phyloP scores from a whole-genome alignment of 2,329 filamentous ascomycete genomes.

The Onygena corvina region DNA sequence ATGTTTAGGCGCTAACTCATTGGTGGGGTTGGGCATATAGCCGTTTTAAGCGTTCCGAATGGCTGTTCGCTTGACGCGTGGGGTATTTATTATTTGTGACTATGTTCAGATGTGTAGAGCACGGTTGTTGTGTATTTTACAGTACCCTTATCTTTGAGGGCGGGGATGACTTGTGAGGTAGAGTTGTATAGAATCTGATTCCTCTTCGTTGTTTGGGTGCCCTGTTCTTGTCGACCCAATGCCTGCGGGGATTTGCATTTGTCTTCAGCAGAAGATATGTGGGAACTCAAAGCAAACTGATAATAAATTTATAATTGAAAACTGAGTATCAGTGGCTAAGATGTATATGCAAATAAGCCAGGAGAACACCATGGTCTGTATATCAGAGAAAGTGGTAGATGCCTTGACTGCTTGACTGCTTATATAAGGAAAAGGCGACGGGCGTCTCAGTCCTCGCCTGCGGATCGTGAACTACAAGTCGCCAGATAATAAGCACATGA shows the following conservation, averaged over 20 bases:
- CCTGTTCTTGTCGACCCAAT: too few species aligned
- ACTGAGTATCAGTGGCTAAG: too few species aligned
- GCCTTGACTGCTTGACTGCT: too few species aligned
- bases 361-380: too few species aligned
- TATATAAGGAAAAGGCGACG: neutral
- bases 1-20: neutral
- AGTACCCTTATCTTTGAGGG: conserved; percentile 1
- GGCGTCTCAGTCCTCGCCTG: too few species aligned
- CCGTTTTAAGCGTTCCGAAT: conserved; percentile 1
- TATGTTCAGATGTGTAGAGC: neutral
- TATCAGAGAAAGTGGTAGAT: too few species aligned
- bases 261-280: too few species aligned
- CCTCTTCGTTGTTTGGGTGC: too few species aligned
- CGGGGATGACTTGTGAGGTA: neutral
- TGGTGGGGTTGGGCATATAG: neutral
- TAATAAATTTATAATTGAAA: too few species aligned
- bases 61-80: neutral
- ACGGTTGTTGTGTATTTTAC: neutral
- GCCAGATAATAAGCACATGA: neutral
- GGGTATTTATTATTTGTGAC: neutral
- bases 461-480: neutral
- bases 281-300: too few species aligned
- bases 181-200: conserved; percentile 4
- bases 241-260: too few species aligned
- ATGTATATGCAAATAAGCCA: too few species aligned